Evolutionary conservation across 1,284 basidiomycete species (phyloP).

Genomic region (Sutorius eximius): DNA sequence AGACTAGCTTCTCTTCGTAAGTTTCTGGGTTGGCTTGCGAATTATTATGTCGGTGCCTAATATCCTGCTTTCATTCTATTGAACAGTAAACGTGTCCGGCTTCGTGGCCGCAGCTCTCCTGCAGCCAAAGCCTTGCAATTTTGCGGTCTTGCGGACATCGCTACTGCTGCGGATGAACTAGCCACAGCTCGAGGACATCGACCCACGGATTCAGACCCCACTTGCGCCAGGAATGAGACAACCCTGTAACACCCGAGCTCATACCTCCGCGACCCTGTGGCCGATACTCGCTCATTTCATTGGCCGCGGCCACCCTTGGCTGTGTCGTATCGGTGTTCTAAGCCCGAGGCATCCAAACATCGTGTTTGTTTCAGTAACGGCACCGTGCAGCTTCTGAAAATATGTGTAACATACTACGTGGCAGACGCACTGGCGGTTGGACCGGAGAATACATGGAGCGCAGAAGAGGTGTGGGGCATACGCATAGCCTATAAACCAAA

Average conservation of each 20-base stretch:
- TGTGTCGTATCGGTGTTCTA: neutral
- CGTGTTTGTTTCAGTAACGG: neutral
- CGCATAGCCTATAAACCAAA: neutral
- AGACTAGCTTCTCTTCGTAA: no score
- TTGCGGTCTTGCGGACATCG: neutral
- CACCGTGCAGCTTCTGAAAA: neutral
- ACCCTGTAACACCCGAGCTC: neutral
- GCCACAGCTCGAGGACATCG: neutral
- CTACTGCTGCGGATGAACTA: neutral
- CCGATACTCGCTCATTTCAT: neutral
- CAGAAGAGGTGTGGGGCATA: neutral
- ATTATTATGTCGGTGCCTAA: neutral
- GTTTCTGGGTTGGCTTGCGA: no score
- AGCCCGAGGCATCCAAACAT: neutral
- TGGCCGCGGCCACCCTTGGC: neutral
- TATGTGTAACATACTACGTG: no score
- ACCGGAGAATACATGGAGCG: neutral
- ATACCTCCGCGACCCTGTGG: neutral
- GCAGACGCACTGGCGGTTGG: neutral
- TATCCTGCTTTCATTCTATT: neutral
- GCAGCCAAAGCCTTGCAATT: neutral
- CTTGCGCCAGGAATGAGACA: neutral
- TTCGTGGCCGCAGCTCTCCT: neutral
- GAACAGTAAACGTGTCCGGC: neutral
- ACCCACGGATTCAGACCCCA: no score